Base-by-base conservation (phyloP, 148 eudicot genomes). In the Fallopia convolvulus region DNA sequence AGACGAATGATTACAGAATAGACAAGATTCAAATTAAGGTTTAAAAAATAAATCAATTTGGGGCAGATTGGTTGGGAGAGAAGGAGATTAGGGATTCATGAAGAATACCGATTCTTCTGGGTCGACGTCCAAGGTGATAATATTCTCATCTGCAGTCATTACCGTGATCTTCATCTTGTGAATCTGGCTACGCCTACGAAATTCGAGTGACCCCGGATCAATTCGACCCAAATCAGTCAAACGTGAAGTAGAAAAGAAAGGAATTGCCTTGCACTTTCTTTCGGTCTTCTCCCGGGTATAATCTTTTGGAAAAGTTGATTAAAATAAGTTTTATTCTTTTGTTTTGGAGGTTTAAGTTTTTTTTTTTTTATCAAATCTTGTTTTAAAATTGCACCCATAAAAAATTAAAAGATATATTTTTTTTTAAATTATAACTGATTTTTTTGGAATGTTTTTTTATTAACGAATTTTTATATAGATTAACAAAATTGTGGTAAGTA, bases 91-190 rank as follows among this genome's bases (percentile, higher is more conserved):
- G 78, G 50, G 33, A 50, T 39, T 10, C 39, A 60, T 74, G 13
- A 36, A 46, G 36, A 36, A 61, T 89, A 94, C 97, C 52, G 95
- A 87, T 92, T 94, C 97, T 70, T 90, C 82, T n/a, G 83, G 92
- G 70, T 94, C 97, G 77, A 94, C 88, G 30, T 94, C 99, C 15
- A 94, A 74, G 26, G 88, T 80, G 79, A 92, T 76, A 90, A 92
- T 83, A 79, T 92, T 90, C 50, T 94, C 95, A 56, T 90, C 99
- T 5, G 83, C 79, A 47, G 96, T 90, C 91, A 92, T 90, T 42
- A 94, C 93, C 73, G 91, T 89, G 85, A 92, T 89, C 93, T 89
- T 94, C 97, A 92, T 93, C 84, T 83, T 83, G 65, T 41, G 61
- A 70, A 13, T 41, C 75, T 66, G 11, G 12, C 49, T 5, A 41